Evolutionary conservation across 768 basidiomycete genomes (phyloP), one percentile per base, ranked within the genome.

Genomic region (Xerocomellus chrysenteron): DNA sequence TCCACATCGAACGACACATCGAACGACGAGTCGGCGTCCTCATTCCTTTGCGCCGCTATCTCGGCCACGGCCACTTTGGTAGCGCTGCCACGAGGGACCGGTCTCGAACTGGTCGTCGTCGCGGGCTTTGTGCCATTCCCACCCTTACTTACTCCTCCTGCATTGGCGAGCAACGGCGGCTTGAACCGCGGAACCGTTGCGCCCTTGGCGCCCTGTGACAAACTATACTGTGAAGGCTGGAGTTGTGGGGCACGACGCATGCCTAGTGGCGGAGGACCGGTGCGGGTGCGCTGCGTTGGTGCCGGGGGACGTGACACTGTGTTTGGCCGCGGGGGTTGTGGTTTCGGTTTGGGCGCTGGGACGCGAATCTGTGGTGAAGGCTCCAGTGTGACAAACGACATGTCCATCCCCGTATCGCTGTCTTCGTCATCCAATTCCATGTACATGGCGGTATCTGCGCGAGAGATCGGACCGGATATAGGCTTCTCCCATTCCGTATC

Each of bases 1-100:
- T 71, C 70, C 58, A 71, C 12, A 28, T 62, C 69, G 50, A 71
- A 73, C 12, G 70, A 71, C 16, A 71, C 37, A 36, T 73, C 70
- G 37, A 71, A 71, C 0, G 70, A 71, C 24, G 71, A 71, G 33
- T 73, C 71, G 5, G 65, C 48, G 21, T 70, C 68, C 42, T 54
- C 50, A 24, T 2, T 17, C 19, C 30, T 17, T 40, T 42, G 62
- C 43, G 6, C 37, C 14, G 35, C 26, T 5, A 32, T 49, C 24
- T 53, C 40, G 19, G 40, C 39, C 28, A 33, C 46, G 7, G 36
- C 12, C 2, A 5, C n/a, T 39, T 49, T 54, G 24, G 47, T 17
- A 33, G 16, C 12, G 24, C 11, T 21, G n/a, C 45, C n/a, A 21
- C 49, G 57, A 8, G 45, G 26, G 3, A 44, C 26, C 3, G 14